A percentile compares a stretch with the other conserved stretches of the same genome.
Evolutionary conservation across 2,329 filamentous ascomycete species (phyloP).

Genomic region (Tolypocladium ophioglossoides): DNA sequence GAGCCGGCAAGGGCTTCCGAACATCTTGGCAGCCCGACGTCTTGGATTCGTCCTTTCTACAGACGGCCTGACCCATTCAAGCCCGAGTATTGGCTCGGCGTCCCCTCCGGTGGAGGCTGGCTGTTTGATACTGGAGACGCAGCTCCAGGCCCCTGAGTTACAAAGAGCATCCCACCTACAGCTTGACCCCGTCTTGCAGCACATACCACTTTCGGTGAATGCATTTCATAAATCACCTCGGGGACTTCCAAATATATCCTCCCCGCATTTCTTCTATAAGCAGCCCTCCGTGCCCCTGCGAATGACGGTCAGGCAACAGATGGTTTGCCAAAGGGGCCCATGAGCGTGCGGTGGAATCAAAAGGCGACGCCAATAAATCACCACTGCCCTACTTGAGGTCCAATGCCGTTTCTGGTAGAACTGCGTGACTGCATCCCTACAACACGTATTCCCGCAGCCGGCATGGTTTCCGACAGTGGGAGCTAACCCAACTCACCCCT

Average conservation of each 20-base stretch:
- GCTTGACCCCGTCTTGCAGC: not conserved
- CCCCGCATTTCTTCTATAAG: no score
- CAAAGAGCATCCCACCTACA: not conserved
- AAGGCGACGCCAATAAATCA: not conserved
- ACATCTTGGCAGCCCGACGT: not conserved
- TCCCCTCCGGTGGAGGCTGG: not conserved
- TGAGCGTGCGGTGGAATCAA: not conserved
- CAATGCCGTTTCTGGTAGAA: no score
- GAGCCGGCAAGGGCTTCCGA: no score
- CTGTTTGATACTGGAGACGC: not conserved
- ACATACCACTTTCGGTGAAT: not conserved
- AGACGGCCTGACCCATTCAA: no score
- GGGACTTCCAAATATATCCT: not conserved
- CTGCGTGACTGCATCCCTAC: no score
- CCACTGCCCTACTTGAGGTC: not conserved
- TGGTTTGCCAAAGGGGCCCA: not conserved
- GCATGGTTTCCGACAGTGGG: not conserved
- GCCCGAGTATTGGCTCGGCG: no score
- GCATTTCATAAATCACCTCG: not conserved
- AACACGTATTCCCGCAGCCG: not conserved
- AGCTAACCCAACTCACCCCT: not conserved
- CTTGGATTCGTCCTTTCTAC: not conserved
- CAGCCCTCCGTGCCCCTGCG: not conserved
- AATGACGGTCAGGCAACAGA: not conserved
- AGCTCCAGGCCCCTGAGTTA: not conserved